Evolutionary conservation across 805 yeast species (phyloP).

Genomic region (Wickerhamiella parazyma): DNA sequence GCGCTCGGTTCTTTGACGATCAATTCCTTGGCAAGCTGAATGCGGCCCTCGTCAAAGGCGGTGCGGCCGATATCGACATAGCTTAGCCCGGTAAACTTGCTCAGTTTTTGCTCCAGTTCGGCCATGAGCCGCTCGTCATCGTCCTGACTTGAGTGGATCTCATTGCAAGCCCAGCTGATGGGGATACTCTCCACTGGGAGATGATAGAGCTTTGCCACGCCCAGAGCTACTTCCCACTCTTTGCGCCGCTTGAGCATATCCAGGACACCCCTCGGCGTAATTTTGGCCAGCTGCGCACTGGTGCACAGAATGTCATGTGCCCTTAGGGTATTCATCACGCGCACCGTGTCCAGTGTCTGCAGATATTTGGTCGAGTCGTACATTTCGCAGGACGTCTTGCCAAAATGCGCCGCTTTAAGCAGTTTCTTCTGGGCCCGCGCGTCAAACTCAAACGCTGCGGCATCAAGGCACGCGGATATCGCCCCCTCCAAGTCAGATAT

Average conservation of each 20-base stretch:
- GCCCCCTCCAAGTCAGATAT: conserved; percentile 42
- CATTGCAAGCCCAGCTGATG: conserved; percentile 67
- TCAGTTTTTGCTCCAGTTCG: conserved; percentile 36
- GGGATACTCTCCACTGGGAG: conserved; percentile 42
- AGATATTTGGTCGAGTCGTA: conserved; percentile 52
- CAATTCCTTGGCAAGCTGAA: conserved; percentile 50
- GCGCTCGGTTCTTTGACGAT: conserved; percentile 54
- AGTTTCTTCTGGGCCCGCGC: conserved; percentile 67
- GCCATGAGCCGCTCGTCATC: conserved; percentile 48
- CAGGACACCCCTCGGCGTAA: conserved; percentile 48
- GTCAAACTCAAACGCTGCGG: conserved; percentile 67
- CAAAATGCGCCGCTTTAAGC: conserved; percentile 72
- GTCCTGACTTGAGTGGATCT: conserved; percentile 39
- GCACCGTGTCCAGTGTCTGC: conserved; percentile 43
- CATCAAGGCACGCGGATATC: conserved; percentile 54
- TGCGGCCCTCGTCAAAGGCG: conserved; percentile 74
- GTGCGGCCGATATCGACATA: conserved; percentile 45
- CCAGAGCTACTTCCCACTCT: conserved; percentile 47
- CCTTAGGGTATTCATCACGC: conserved; percentile 59
- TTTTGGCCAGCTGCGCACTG: conserved; percentile 33
- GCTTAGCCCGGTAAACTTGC: conserved; percentile 33
- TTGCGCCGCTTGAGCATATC: conserved; percentile 44
- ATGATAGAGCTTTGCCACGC: conserved; percentile 39
- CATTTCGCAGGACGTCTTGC: conserved; percentile 47
- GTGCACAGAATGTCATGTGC: conserved; percentile 53